Base-by-base conservation (phyloP, 2,329 filamentous ascomycete genomes). In the Gliomastix tumulicola region DNA sequence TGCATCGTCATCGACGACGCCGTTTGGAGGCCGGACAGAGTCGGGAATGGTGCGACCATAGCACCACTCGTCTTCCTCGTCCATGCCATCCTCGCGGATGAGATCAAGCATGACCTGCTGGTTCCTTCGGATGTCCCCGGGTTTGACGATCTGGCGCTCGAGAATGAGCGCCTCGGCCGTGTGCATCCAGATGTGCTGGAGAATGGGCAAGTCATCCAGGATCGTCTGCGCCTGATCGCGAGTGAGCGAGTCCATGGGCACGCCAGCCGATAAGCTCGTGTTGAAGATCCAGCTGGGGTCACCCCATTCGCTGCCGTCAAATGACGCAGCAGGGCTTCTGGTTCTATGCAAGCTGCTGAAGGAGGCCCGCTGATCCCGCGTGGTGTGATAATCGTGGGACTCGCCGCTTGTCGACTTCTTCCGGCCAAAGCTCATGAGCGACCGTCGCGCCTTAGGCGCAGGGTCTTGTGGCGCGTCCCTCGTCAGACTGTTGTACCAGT, bases 81-180 rank as follows among this genome's bases (percentile, higher is more conserved):
- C 69, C 16, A 70, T 56, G 15, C 72, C 74, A 37, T 79, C 73
- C 41, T 81, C 76, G 34, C 71, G 68, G 44, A 82, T 81, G n/a
- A 82, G 60, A 41, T 81, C 75, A 37, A 80, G 56, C 57, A 82
- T 68, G 18, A 82, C 71, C 43, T 76, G 68, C 11, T 71, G 72
- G 38, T 81, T 81, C 28, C 77, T 68, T 50, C 77, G 78, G 45
- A 82, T 82, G 41, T 81, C 74, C 40, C 72, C 62, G 0, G 74
- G 60, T 17, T 71, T 63, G 6, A 82, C 77, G 36, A 82, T 74
- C 21, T 65, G 66, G 22, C 76, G 64, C 34, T 79, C 66, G 6
- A 82, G 56, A 21, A 82, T 77, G 25, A 79, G 50, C 5, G 76
- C 72, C 49, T 82, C 78, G 15, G 78, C 78, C 1, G 77, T 80